Base-by-base conservation (phyloP, 1,284 basidiomycete species). In the Cutaneotrichosporon cavernicola region DNA sequence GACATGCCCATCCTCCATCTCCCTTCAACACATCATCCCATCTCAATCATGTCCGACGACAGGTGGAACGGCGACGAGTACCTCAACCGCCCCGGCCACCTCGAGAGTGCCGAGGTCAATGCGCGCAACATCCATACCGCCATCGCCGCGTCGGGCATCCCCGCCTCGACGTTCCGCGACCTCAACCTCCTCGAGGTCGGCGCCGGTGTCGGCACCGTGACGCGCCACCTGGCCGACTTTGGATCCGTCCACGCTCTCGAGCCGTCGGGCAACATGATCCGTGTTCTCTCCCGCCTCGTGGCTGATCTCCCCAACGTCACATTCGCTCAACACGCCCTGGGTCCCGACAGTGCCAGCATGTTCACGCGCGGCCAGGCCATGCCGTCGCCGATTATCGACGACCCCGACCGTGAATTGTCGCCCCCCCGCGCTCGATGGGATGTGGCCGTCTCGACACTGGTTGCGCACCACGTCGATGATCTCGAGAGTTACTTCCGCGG, bases 381-480 rank as follows among this genome's bases (percentile, higher is more conserved):
- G 58, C 61, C 55, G 8, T 66, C 59, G 5, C 75, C 75, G 0
- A 71, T 69, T 0, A 38, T 36, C 5, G 51, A 50, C 1, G 67
- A 73, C 4, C 60, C 60, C 4, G 68, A 63, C 1, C 63, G 75
- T 9, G 40, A 38, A 22, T n/a, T 18, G 5, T 32, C 56, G 7
- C 49, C 53, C 7, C 73, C 71, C 2, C 47, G 67, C 13, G 49
- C 36, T 6, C 31, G 56, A 46, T 78, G 72, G 46, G 75, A 75
- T 40, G 56, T 76, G 13, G 73, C 71, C 7, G 65, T 74, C 11
- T 69, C 68, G 0, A 75, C 71, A 55, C 62, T 76, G 7, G 75
- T 78, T 11, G 52, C 75, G 51, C 76, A 78, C 62, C 76, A 78
- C 60, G 73, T 78, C 0, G 73, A 74, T 50, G 68, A 73, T 52